phyloP scores from a whole-genome alignment of 768 basidiomycete genomes.

The Boletus vinaceobasis region DNA sequence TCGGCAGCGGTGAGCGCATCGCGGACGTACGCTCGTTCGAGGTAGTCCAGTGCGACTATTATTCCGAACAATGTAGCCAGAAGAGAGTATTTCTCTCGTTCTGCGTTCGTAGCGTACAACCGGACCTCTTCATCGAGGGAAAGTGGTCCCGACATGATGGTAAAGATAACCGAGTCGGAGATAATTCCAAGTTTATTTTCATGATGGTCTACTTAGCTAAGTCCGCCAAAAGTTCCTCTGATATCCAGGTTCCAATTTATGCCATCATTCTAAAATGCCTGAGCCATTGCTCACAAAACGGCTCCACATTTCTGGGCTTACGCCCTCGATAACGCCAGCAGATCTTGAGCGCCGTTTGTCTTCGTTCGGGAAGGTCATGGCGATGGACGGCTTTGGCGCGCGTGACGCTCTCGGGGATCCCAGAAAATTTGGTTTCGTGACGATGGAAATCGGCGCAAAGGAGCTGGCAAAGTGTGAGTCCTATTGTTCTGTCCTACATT shows the following conservation, averaged over 20 bases:
- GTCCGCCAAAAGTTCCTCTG: constrained; percentile 28
- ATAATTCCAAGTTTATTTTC: not conserved
- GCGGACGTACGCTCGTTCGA: constrained; percentile 92
- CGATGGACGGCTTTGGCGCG: constrained; percentile 66
- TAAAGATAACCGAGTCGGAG: not conserved
- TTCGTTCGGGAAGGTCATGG: constrained; percentile 64
- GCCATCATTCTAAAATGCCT: constrained; percentile 6
- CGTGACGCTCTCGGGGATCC: constrained; percentile 63
- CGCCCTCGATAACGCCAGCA: constrained; percentile 53
- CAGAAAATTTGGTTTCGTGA: constrained; percentile 71
- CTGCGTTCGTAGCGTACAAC: constrained; percentile 80
- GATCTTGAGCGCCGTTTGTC: constrained; percentile 60
- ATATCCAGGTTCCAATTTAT: not conserved
- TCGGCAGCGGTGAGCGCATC: constrained; percentile 89
- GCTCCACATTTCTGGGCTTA: constrained; percentile 73
- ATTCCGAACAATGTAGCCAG: constrained; percentile 90
- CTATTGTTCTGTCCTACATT: not conserved
- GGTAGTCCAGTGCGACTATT: constrained; percentile 87
- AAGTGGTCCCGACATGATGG: constrained; percentile 35
- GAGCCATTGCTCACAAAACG: constrained; percentile 46
- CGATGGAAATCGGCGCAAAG: constrained; percentile 58
- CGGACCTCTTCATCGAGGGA: constrained; percentile 91
- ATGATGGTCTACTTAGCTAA: constrained; percentile 1
- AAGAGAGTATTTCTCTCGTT: constrained; percentile 84
- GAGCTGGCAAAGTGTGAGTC: constrained; percentile 64